phyloP scores from a whole-genome alignment of 768 basidiomycete genomes.

The Lyophyllum decastes region DNA sequence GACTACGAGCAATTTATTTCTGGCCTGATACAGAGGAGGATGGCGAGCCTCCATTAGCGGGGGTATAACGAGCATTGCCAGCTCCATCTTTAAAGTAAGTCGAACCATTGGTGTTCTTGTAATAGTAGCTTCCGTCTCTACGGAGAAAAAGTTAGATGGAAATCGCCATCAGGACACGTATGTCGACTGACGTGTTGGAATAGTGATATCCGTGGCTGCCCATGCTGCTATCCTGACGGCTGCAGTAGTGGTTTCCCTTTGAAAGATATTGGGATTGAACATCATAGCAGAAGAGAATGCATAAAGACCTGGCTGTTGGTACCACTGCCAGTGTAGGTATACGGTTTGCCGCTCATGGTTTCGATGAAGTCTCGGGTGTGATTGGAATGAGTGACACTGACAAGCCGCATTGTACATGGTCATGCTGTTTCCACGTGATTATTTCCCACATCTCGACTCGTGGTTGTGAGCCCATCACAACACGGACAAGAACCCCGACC shows the following conservation, averaged over 20 bases:
- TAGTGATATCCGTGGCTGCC: slow-evolving; percentile 58
- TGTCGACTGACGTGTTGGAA: slow-evolving; percentile 51
- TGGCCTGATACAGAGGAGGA: slow-evolving; percentile 4
- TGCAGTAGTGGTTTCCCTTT: slow-evolving; percentile 65
- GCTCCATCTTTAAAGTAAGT: slow-evolving; percentile 57
- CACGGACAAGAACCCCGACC: no score
- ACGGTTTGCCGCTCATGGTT: slow-evolving; percentile 26
- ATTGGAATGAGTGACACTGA: not conserved
- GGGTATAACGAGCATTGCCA: slow-evolving; percentile 52
- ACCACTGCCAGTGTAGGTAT: slow-evolving; percentile 46
- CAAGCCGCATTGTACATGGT: not conserved
- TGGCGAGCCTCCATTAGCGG: slow-evolving; percentile 37
- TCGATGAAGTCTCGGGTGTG: not conserved
- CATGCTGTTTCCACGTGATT: not conserved
- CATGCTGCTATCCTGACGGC: slow-evolving; percentile 43
- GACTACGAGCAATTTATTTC: not conserved
- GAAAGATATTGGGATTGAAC: not conserved
- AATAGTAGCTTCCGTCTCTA: slow-evolving; percentile 64
- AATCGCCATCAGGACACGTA: not conserved
- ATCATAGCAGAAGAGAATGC: not conserved
- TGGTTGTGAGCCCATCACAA: no score
- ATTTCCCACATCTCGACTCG: not conserved
- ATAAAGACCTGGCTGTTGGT: slow-evolving; percentile 52
- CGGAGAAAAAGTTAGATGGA: not conserved
- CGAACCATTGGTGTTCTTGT: slow-evolving; percentile 59